Conservation (phyloP, 371 early-diverging fungal species). For the Mucor racemosus region DNA sequence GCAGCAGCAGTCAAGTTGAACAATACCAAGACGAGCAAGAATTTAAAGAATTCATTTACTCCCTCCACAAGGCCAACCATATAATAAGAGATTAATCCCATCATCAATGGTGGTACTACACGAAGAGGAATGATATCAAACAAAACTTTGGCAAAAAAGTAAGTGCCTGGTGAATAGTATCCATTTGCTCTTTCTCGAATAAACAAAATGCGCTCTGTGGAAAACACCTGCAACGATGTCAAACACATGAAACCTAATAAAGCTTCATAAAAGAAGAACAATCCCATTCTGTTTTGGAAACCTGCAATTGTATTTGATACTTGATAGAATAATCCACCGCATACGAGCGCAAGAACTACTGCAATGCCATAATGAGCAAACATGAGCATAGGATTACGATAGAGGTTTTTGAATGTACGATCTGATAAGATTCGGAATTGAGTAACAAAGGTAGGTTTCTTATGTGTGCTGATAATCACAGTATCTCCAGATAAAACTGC, state of each 20-base stretch:
- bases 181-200: slow-evolving; percentile 86
- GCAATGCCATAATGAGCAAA: slow-evolving; percentile 82
- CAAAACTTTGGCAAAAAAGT: slow-evolving; percentile 75
- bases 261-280: slow-evolving; percentile 84
- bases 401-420: slow-evolving; percentile 86
- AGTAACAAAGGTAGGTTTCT: not conserved
- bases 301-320: slow-evolving; percentile 82
- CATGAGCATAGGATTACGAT: slow-evolving; percentile 87
- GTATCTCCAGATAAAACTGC: not conserved
- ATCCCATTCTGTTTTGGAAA: slow-evolving; percentile 88
- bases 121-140: slow-evolving; percentile 89
- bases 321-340: slow-evolving; percentile 84
- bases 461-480: not conserved
- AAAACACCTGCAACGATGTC: slow-evolving; percentile 77
- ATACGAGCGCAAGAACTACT: slow-evolving; percentile 69
- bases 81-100: slow-evolving; percentile 85
- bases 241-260: slow-evolving; percentile 82
- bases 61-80: slow-evolving; percentile 88
- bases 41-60: slow-evolving; percentile 73
- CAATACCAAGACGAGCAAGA: slow-evolving; percentile 82
- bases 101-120: slow-evolving; percentile 83
- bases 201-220: slow-evolving; percentile 76
- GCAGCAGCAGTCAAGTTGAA: slow-evolving; percentile 87
- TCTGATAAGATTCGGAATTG: slow-evolving; percentile 85
- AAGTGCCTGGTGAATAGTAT: slow-evolving; percentile 80